phyloP scores from a whole-genome alignment of 495 filamentous ascomycete species.

The Podospora australis region DNA sequence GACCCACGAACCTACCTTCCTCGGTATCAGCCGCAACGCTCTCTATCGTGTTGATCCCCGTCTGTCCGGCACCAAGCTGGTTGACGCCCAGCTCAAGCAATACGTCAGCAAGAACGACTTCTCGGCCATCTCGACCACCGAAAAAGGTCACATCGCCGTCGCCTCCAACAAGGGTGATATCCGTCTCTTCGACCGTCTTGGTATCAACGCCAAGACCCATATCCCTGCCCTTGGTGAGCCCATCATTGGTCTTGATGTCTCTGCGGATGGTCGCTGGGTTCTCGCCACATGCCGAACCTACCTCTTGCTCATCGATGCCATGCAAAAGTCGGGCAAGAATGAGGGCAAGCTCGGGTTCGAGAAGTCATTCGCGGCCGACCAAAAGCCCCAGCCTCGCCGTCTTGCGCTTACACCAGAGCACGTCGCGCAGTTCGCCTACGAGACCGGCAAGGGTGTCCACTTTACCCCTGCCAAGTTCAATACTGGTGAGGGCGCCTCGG shows the following conservation, averaged over 20 bases:
- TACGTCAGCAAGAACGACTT: conserved; percentile 96
- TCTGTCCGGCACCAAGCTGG: conserved; percentile 82
- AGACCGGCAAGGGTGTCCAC: conserved; percentile 75
- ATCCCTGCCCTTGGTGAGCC: conserved; percentile 93
- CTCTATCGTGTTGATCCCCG: conserved; percentile 93
- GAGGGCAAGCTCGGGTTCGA: conserved; percentile 97
- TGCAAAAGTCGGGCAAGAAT: conserved; percentile 91
- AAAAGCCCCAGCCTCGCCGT: conserved; percentile 88
- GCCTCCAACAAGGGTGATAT: conserved; percentile 97
- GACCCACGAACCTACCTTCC: conserved; percentile 89
- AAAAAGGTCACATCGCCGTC: conserved; percentile 93
- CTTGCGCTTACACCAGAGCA: conserved; percentile 81
- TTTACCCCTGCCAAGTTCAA: conserved; percentile 96
- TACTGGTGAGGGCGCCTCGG: conserved; percentile 68
- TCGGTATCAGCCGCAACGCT: conserved; percentile 85
- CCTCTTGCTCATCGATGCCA: conserved; percentile 81
- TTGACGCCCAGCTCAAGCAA: conserved; percentile 87
- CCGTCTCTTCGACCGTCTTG: conserved; percentile 89
- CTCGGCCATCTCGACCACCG: conserved; percentile 85
- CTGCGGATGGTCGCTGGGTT: conserved; percentile 90
- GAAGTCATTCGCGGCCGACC: conserved; percentile 83
- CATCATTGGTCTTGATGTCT: conserved; percentile 91
- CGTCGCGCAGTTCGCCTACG: conserved; percentile 93
- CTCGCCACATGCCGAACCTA: conserved; percentile 93
- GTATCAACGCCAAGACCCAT: conserved; percentile 95